phyloP scores from a whole-genome alignment of 2,329 filamentous ascomycete genomes.

The Aspergillus sp. region DNA sequence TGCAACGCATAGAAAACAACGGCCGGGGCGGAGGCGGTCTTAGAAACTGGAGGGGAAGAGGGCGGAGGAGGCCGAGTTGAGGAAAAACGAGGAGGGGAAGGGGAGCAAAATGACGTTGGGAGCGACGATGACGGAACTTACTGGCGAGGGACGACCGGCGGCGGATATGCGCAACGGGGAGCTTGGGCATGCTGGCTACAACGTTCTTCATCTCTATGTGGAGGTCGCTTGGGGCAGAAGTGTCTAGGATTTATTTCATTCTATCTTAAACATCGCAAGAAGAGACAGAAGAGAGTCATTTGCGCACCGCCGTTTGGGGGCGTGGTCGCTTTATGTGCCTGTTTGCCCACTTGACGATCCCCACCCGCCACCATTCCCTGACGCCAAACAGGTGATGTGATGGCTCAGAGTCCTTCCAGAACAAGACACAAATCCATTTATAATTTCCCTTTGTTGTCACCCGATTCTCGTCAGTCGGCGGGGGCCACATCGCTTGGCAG shows the following conservation, averaged over 20 bases:
- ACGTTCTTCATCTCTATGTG: background rate
- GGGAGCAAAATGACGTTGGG: constrained; percentile 20
- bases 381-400: constrained; percentile 5
- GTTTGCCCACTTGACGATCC: constrained; percentile 11
- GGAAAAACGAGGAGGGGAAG: constrained; percentile 9
- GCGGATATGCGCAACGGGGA: constrained; percentile 34
- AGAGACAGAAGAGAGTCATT: constrained; percentile 4
- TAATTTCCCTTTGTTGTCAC: constrained; percentile 7
- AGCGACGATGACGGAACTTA: constrained; percentile 26
- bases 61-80: constrained; percentile 4
- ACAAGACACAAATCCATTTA: background rate
- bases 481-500: constrained; percentile 17
- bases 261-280: background rate
- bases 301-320: background rate
- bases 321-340: constrained; percentile 1
- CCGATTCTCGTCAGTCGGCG: constrained; percentile 5
- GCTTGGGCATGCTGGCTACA: constrained; percentile 35
- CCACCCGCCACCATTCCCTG: constrained; percentile 5
- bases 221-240: constrained; percentile 3
- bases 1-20: background rate
- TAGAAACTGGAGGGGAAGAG: background rate
- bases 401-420: background rate
- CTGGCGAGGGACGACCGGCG: constrained; percentile 37
- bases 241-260: constrained; percentile 6
- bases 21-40: background rate